Evolutionary conservation across 2,329 filamentous ascomycete genomes (phyloP), one percentile per base, ranked within the genome.

Genomic region (Didymella glomerata): DNA sequence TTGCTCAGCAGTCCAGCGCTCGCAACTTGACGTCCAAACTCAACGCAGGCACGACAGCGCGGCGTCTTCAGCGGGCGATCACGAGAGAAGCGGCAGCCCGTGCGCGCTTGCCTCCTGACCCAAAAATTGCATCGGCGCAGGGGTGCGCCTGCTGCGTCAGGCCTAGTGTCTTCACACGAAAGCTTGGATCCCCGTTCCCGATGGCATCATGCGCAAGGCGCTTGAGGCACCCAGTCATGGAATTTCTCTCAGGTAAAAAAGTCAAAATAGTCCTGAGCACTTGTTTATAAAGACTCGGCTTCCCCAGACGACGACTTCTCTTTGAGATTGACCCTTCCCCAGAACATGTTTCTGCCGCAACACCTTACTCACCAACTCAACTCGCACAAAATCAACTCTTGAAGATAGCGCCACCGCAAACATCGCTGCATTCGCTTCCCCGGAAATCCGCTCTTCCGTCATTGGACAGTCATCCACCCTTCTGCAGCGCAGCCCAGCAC

Each of bases 351-450:
- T 53, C 64, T 71, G 66, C 67, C 68, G 44, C 74, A 72, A 65
- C 44, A 55, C 48, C 63, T 66, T 30, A 63, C 68, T 36, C 70
- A 73, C 63, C 69, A 72, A 65, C 67, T 77, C 49, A 67, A 74
- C 56, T 63, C 70, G 30, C 73, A 77, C 70, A 75, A 74, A 63
- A 72, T 72, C 65, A 74, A 74, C 52, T 77, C 63, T 49, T 66
- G 61, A 67, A 28, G 40, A 22, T 57, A 38, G 54, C 59, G 56
- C 41, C 57, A 56, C 61, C 56, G 51, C 54, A 44, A 55, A 48
- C 51, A 52, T 60, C 53, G 48, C 62, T 66, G 64, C 68, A 62
- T 60, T 61, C 60, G 57, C 60, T 51, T 47, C 52, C 51, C 57
- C 64, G 61, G 61, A 62, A 47, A 60, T 54, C 50, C 60, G 41